Base-by-base conservation (phyloP, 2,329 filamentous ascomycete genomes). In the Dactylellina parvicollis region DNA sequence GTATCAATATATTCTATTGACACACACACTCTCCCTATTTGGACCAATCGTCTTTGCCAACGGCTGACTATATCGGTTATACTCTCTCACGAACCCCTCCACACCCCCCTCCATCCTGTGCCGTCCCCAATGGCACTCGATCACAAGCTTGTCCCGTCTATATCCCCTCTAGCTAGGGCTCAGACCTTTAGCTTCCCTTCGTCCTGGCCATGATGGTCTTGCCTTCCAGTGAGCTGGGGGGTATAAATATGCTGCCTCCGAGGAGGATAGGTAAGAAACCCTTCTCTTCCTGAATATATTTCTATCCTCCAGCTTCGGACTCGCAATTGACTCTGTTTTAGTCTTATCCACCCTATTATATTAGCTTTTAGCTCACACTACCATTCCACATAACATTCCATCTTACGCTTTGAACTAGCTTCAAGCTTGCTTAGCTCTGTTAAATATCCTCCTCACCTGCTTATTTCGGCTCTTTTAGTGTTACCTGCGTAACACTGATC, bases 211-310 rank as follows among this genome's bases (percentile, higher is more conserved):
- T 62, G 50, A 42, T 26, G 34, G 22, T 54, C 49, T 42, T n/a
- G 5, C 30, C 49, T 8, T n/a, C 20, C 26, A 38, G 40, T n/a
- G n/a, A n/a, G n/a, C n/a, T n/a, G 42, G 60, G 66, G 67, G 60
- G 69, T 73, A 73, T 73, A 73, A 73, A 73, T 73, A 73, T 50
- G 54, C 60, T 60, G 46, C 4, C 38, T 61, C n/a, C 47, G 60
- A 66, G 60, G 69, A 66, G 54, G 59, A 34, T 20, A 55, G 60
- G 54, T 44, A 55, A 66, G 69, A 46, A 56, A 49, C 54, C 38
- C 47, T 73, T 60, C 36, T 47, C 62, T 73, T 59, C 69, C 61
- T 59, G 36, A 66, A 73, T 60, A 66, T 55, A 73, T 73, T 73
- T 18, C 60, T 52, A 18, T 22, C 20, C 36, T 42, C 12, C 60